phyloP scores from a whole-genome alignment of 2,329 filamentous ascomycete genomes.

The Neocucurbitaria cava region DNA sequence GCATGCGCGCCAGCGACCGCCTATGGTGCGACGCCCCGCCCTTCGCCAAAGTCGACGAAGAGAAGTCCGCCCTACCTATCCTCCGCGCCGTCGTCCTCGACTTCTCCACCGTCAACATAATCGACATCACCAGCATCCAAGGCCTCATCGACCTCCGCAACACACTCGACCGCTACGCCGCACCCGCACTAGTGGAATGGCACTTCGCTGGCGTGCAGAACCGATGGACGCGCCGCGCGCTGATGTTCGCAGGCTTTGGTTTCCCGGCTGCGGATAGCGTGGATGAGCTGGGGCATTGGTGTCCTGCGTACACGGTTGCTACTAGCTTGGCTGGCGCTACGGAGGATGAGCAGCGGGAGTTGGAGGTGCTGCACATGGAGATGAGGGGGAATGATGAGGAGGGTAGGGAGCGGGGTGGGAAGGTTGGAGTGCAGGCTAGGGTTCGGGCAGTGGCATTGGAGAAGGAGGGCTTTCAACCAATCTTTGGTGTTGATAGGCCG shows the following conservation, averaged over 20 bases:
- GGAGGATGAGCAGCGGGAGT: constrained; percentile 20
- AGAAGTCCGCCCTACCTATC: constrained; percentile 47
- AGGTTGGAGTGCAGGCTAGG: not conserved
- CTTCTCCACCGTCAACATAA: constrained; percentile 62
- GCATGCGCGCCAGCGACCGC: constrained; percentile 47
- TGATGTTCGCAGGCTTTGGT: constrained; percentile 63
- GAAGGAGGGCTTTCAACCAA: constrained; percentile 1
- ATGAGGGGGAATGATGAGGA: constrained; percentile 15
- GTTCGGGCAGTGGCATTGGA: not conserved
- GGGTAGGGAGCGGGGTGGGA: not conserved
- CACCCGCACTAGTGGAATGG: constrained; percentile 47
- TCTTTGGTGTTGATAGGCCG: constrained; percentile 33
- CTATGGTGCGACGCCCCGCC: constrained; percentile 63
- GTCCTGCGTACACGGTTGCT: constrained; percentile 32
- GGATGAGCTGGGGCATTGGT: constrained; percentile 22
- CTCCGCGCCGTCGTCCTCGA: constrained; percentile 64
- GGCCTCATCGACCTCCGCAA: constrained; percentile 62
- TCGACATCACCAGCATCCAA: constrained; percentile 64
- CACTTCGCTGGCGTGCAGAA: constrained; percentile 61
- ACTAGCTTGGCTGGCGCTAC: constrained; percentile 19
- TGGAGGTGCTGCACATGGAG: constrained; percentile 3
- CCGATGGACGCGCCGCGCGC: constrained; percentile 64
- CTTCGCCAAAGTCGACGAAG: constrained; percentile 26
- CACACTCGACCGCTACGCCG: constrained; percentile 60
- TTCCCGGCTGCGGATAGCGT: constrained; percentile 37